These are phyloP conservation scores for Colletotrichum godetiae DNA, from an alignment of 2,329 filamentous ascomycete species.

Conservation along the genomic window DNA sequence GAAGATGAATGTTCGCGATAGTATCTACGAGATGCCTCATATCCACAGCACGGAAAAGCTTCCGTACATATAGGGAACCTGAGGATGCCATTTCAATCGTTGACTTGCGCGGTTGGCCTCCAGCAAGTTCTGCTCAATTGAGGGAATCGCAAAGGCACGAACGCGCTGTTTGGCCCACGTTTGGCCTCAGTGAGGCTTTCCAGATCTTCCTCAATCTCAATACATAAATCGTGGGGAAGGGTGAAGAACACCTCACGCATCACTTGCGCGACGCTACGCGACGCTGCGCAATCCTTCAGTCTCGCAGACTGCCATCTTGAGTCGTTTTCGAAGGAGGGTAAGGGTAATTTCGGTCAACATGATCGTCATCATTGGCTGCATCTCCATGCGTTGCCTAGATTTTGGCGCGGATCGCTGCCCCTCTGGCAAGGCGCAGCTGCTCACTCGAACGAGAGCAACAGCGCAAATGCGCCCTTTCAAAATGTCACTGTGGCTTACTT, in stretches of 20 bases:
- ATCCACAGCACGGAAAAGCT: not conserved
- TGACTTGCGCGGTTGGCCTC: not conserved
- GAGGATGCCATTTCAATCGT: not conserved
- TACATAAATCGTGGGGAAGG: not conserved
- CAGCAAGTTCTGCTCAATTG: not conserved
- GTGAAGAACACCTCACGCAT: not conserved
- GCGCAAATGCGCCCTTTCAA: slow-evolving; percentile 24
- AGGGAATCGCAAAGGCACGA: slow-evolving; percentile 17
- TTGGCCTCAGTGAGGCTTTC: not conserved
- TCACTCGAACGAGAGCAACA: slow-evolving; percentile 1
- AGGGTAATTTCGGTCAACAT: not conserved
- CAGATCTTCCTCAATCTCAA: not conserved
- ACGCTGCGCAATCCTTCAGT: slow-evolving; percentile 10
- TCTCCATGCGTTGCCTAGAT: not conserved
- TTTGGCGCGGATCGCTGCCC: not conserved
- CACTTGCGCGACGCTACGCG: slow-evolving; percentile 9
- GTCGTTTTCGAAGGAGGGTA: not conserved
- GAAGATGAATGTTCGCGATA: not conserved
- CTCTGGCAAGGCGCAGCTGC: slow-evolving; percentile 22
- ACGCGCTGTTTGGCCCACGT: slow-evolving; percentile 17
- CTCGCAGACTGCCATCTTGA: not conserved
- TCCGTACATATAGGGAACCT: slow-evolving; percentile 12
- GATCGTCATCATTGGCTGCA: slow-evolving; percentile 15
- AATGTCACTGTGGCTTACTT: not conserved
- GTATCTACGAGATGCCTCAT: not conserved